These are phyloP conservation scores for Gomphus bonarii DNA, from an alignment of 1,284 basidiomycete species.

Conservation along the genomic window DNA sequence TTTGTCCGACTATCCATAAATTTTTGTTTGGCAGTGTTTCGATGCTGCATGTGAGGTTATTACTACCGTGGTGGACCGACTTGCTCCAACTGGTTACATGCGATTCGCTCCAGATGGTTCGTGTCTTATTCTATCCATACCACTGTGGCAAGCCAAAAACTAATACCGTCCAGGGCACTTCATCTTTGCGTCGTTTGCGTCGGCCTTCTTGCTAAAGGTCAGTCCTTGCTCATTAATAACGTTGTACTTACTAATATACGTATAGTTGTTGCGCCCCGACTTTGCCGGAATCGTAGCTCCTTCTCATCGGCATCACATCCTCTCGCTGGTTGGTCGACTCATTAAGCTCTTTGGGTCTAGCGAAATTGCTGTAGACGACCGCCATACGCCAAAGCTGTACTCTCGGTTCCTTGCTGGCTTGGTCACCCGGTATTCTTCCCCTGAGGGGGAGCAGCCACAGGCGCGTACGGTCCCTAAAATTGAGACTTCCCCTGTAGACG, in stretches of 20 bases:
- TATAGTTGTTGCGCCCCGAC: conserved; percentile 62
- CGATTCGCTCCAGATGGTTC: conserved; percentile 72
- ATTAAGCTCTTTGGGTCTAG: conserved; percentile 59
- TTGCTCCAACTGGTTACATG: conserved; percentile 70
- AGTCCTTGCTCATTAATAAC: conserved; percentile 12
- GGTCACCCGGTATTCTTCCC: conserved; percentile 39
- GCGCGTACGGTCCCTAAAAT: not conserved
- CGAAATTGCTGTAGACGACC: conserved; percentile 73
- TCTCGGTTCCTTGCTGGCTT: conserved; percentile 68
- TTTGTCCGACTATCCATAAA: conserved; percentile 4
- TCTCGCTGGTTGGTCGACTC: conserved; percentile 59
- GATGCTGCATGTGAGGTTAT: conserved; percentile 62
- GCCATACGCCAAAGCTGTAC: conserved; percentile 71
- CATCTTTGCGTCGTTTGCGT: conserved; percentile 76
- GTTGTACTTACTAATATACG: not conserved
- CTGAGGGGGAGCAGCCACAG: conserved; percentile 1
- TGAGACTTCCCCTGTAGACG: not conserved
- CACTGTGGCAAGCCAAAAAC: not conserved
- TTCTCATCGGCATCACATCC: conserved; percentile 57
- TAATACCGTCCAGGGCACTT: conserved; percentile 50
- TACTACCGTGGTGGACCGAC: conserved; percentile 48
- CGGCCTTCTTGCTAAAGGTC: conserved; percentile 75
- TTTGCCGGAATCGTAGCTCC: conserved; percentile 50
- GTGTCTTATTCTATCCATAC: conserved; percentile 10
- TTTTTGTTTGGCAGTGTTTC: conserved; percentile 45